These are phyloP conservation scores for Nemania sp. DNA, from an alignment of 2,329 filamentous ascomycete genomes.

Conservation along the genomic window DNA sequence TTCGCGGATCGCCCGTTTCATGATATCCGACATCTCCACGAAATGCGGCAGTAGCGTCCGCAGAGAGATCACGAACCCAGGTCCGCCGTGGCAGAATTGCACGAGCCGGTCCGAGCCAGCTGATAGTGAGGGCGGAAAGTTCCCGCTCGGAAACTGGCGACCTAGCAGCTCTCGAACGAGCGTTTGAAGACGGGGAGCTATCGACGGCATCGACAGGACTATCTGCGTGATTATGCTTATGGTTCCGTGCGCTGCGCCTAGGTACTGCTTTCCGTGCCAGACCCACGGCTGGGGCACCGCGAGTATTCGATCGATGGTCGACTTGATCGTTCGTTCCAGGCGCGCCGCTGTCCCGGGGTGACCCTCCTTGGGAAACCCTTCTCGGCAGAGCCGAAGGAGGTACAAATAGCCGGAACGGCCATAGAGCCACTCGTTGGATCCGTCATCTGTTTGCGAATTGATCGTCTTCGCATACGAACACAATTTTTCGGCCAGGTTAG, in stretches of 20 bases:
- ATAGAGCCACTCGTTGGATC: constrained; percentile 66
- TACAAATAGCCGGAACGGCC: constrained; percentile 72
- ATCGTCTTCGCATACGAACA: constrained; percentile 49
- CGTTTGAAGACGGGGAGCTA: constrained; percentile 57
- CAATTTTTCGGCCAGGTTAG: constrained; percentile 45
- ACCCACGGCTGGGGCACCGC: constrained; percentile 58
- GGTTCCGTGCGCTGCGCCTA: constrained; percentile 70
- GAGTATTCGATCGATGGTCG: constrained; percentile 65
- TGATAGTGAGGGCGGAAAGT: constrained; percentile 62
- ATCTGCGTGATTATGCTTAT: constrained; percentile 74
- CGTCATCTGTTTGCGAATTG: constrained; percentile 50
- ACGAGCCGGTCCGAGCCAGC: constrained; percentile 48
- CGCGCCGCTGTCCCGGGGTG: constrained; percentile 55
- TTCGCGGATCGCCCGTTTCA: constrained; percentile 56
- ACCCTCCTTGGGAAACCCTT: constrained; percentile 35
- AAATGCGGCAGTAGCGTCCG: constrained; percentile 60
- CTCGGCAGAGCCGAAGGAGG: constrained; percentile 64
- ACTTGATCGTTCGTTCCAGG: constrained; percentile 58
- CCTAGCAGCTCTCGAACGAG: constrained; percentile 60
- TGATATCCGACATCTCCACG: constrained; percentile 55
- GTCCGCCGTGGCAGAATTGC: constrained; percentile 70
- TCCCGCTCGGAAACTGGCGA: constrained; percentile 64
- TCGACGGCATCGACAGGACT: constrained; percentile 59
- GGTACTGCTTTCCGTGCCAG: constrained; percentile 65
- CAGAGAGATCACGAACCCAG: constrained; percentile 65